These are phyloP conservation scores for Aspergillus heteromorphus DNA, from an alignment of 495 filamentous ascomycete genomes.

Conservation along the genomic window DNA sequence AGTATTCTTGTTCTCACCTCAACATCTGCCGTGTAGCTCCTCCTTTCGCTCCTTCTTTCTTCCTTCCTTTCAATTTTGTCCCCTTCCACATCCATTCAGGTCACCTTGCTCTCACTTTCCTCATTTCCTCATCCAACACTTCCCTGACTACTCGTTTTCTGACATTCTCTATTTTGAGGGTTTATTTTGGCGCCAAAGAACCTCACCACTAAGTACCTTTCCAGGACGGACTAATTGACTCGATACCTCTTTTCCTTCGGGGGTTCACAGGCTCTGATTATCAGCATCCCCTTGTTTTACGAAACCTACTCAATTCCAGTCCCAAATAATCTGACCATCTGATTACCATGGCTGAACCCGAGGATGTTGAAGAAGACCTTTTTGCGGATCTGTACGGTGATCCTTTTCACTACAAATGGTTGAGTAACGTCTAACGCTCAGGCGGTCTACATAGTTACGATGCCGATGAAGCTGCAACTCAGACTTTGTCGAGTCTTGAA, in stretches of 20 bases:
- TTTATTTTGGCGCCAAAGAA: too few relatives aligned
- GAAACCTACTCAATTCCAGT: background rate
- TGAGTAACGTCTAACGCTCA: background rate
- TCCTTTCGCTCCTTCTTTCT: conserved; percentile 10
- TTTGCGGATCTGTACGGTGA: conserved; percentile 89
- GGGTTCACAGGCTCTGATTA: too few relatives aligned
- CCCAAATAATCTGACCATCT: background rate
- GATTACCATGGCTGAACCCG: conserved; percentile 70
- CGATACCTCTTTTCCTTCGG: too few relatives aligned
- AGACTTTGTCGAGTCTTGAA: conserved; percentile 32
- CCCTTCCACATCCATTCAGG: too few relatives aligned
- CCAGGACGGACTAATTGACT: too few relatives aligned
- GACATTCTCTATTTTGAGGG: too few relatives aligned
- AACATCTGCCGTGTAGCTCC: background rate
- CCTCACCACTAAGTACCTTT: too few relatives aligned
- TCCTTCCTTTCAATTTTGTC: conserved; percentile 10
- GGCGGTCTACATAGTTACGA: conserved; percentile 62
- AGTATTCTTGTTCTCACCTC: background rate
- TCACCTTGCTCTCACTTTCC: background rate
- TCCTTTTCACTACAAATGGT: background rate
- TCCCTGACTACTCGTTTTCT: background rate
- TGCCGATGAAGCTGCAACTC: conserved; percentile 62
- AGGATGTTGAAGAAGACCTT: conserved; percentile 94
- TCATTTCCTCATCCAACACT: background rate
- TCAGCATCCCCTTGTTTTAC: too few relatives aligned